Evolutionary conservation across 108 stramenopile species (phyloP).

Genomic region (Nannochloropsis oceanica): DNA sequence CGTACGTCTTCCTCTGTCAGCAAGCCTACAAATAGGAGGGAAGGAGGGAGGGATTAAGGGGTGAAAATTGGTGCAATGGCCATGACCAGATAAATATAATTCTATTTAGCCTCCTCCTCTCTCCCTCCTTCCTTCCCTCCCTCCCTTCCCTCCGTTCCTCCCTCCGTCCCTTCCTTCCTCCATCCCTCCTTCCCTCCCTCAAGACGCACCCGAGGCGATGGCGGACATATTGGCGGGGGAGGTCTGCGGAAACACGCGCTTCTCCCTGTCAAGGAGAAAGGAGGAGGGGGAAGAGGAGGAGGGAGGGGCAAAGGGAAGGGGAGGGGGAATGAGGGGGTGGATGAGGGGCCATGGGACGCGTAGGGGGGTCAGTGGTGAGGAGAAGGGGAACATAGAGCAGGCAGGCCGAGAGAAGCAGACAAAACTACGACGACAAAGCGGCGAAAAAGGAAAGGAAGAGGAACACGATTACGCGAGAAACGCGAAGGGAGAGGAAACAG

Average conservation of each 20-base stretch:
- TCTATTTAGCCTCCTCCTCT: background rate
- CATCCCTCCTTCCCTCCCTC: no score
- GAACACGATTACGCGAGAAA: no score
- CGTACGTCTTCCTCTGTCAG: background rate
- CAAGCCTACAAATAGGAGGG: background rate
- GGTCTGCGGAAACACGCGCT: background rate
- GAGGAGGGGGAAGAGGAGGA: background rate
- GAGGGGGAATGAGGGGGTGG: no score
- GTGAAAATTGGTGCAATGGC: no score
- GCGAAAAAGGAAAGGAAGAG: no score
- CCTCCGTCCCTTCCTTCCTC: no score
- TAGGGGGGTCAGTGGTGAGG: no score
- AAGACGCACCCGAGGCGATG: background rate
- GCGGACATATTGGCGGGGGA: background rate
- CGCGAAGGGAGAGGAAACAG: no score
- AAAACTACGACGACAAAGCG: no score
- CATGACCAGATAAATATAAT: no score
- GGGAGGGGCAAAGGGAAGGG: no score
- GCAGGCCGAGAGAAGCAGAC: background rate
- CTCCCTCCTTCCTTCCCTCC: background rate
- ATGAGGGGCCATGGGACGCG: no score
- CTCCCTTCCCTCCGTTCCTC: background rate
- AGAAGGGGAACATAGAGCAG: background rate
- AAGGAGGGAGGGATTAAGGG: background rate
- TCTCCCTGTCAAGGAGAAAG: background rate